phyloP scores from a whole-genome alignment of 2,329 filamentous ascomycete genomes.

The Fusarium luffae region DNA sequence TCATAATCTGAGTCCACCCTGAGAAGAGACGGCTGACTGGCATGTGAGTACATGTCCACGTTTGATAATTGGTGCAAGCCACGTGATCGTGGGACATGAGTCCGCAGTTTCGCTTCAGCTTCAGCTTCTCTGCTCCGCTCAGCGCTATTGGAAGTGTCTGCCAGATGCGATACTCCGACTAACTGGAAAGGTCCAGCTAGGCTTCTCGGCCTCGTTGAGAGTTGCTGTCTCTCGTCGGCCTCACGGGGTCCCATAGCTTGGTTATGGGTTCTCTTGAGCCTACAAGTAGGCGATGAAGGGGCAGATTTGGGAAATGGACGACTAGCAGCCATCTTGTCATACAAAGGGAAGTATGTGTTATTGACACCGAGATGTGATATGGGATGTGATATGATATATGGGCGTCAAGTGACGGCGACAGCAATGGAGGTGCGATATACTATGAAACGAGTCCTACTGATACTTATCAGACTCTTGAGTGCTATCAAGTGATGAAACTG shows the following conservation, averaged over 20 bases:
- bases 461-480: slow-evolving; percentile 6
- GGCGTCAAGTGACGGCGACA: slow-evolving; percentile 5
- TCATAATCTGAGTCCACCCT: neutral
- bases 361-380: neutral
- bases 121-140: slow-evolving; percentile 4
- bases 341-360: neutral
- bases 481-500: slow-evolving; percentile 32
- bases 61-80: slow-evolving; percentile 4
- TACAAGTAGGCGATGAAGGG: neutral
- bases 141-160: neutral
- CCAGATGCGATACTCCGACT: neutral
- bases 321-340: slow-evolving; percentile 18
- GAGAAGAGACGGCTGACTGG: neutral
- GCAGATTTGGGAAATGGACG: neutral
- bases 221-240: neutral
- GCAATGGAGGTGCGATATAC: slow-evolving; percentile 6
- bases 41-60: neutral
- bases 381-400: neutral
- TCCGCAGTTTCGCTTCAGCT: slow-evolving; percentile 2
- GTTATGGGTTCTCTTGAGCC: neutral
- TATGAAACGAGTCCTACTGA: slow-evolving; percentile 17
- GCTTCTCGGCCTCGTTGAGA: neutral
- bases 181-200: neutral
- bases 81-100: slow-evolving; percentile 9
- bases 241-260: neutral